Base-by-base conservation (phyloP, 1,284 basidiomycete species). In the Apiotrichum domesticum region DNA sequence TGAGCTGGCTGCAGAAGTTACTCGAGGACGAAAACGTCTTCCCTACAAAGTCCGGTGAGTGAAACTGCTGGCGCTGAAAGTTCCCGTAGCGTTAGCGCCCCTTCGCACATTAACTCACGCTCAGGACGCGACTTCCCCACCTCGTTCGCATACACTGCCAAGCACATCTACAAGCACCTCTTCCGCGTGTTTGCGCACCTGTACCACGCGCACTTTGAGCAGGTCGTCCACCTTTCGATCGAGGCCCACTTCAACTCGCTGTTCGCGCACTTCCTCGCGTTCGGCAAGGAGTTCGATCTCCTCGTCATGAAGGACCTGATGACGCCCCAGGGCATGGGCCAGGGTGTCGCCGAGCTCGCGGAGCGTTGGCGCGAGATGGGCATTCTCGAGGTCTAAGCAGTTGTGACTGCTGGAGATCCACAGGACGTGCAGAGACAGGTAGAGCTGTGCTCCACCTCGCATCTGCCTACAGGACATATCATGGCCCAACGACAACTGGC, bases 211-310 rank as follows among this genome's bases (percentile, higher is more conserved):
- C 95, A 98, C 73, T 98, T 94, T 74, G 80, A 83, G 21, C 88
- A 90, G 42, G 85, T 88, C 67, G 85, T 97, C 65, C 94, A 98
- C 73, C 83, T 98, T 29, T 90, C 90, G 56, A 87, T 90, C 47
- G 95, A 98, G 72, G 93, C 93, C 0, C 94, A 98, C 77, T 93
- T 97, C 79, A 98, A 98, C 77, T 91, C 88, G n/a, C 83, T 98
- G 39, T 98, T 98, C 70, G 94, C 94, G 0, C 94, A 98, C 77
- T 97, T 95, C 79, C 80, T 98, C 48, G 90, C 93, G 0, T 98
- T 98, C 69, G 83, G 83, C 10, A 78, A 79, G 51, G 81, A 84
- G 66, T 98, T 97, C 72, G 88, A 96, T 70, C 78, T 98, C 40
- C 79, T 98, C 59, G 92, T 94, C 64, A 84, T 95, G 70, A 87